Base-by-base conservation (phyloP, 495 filamentous ascomycete genomes). In the Penicillium waksmanii region DNA sequence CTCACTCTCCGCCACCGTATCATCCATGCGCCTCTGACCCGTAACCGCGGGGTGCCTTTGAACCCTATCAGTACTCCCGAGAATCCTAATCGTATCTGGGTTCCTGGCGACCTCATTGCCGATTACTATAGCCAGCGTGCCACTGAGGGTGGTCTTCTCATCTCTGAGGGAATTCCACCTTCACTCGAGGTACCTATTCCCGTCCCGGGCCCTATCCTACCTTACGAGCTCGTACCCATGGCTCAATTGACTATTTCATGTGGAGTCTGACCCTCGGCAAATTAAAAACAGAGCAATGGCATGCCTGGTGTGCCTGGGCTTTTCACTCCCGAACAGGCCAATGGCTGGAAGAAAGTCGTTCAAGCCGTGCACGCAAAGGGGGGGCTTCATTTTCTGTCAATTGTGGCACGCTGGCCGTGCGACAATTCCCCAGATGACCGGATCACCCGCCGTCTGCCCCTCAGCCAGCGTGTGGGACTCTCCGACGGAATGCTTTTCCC, bases 101-200 rank as follows among this genome's bases (percentile, higher is more conserved):
- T 74, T 36, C 77, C 80, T 18, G 77, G 77, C 12, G 71, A 79
- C 48, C 65, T 81, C 23, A 63, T 82, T n/a, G 70, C 69, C 56
- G 78, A 84, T 27, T 85, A 87, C 69, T 86, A 87, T 67, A 53
- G 65, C 2, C 84, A 87, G 57, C 75, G 83, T 9, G 72, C 83
- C 2, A 78, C 79, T 8, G 60, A 75, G 13, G 84, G 84, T 12
- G 80, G 81, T 1, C 61, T 87, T n/a, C 69, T 85, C 36, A 82
- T 87, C 38, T 76, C 76, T 5, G 82, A 85, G 65, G 84, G 78
- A 0, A 76, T 80, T n/a, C 73, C 78, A n/a, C 77, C 80, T 31
- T 81, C 74, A n/a, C 62, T 76, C 1, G 76, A 80, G 69, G 72
- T 76, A 72, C 52, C 23, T 56, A 47, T 61, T 57, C 38, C 38